Base-by-base conservation (phyloP, 2,329 filamentous ascomycete species). In the Beauveria sp. region DNA sequence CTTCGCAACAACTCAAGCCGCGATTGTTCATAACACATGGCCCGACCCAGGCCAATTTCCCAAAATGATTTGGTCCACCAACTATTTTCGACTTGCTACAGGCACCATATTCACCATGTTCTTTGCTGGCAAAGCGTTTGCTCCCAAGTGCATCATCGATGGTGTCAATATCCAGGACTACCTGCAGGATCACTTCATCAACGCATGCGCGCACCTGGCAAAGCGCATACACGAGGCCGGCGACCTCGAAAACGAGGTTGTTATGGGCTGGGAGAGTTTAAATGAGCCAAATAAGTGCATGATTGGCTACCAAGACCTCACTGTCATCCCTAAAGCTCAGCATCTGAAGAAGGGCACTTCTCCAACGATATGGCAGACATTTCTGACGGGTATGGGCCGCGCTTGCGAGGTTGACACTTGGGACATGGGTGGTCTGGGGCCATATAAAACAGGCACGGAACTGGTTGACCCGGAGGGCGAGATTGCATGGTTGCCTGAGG, bases 1-100 rank as follows among this genome's bases (percentile, higher is more conserved):
- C 66, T 97, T 99, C 70, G 86, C 87, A 58, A 86, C 85, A 22
- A 99, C 93, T 16, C 89, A 97, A 74, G 93, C 93, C 4, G 91
- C 95, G 43, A 83, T 98, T 63, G 93, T 99, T 7, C 95, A 99
- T 58, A 99, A 98, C 70, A 96, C 90, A 2, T 97, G 91, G 71
- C 86, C 90, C 10, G 84, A 96, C 22, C 91, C 93, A 9, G 87
- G 87, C 28, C 82, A 87, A 1, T 99, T 93, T 66, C 95, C 95
- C 26, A 98, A 97, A 77, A 99, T 99, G 96, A 93, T 98, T 62
- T 99, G 95, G 95, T 92, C 93, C 18, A 98, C 96, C 57, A 99
- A 99, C 72, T 99, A 99, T 74, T 89, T 86, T 64, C 85, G 95
- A 26, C 80, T 98, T 55, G 93, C 89, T 3, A 90, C 88, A 55